phyloP scores from a whole-genome alignment of 148 eudicot genomes.

The Persicaria maculosa region DNA sequence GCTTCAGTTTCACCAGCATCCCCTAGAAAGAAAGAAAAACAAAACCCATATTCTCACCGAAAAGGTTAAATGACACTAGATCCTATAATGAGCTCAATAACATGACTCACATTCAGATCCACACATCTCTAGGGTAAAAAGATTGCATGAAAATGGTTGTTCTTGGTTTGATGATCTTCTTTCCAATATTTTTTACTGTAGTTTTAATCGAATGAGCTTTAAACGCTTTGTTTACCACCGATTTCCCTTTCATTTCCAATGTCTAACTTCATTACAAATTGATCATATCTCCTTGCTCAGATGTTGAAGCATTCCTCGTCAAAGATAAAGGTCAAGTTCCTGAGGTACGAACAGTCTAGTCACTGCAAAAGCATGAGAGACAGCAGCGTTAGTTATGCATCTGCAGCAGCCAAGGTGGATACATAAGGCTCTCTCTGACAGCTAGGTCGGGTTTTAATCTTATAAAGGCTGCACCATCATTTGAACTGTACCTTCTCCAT shows the following conservation, averaged over 20 bases:
- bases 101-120: too few species aligned
- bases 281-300: constrained; percentile 22
- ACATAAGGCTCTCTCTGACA: neutral
- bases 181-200: neutral
- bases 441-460: neutral
- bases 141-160: too few species aligned
- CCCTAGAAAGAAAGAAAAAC: neutral
- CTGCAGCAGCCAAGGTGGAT: constrained; percentile 76
- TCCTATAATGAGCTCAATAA: too few species aligned
- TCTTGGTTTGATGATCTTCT: neutral
- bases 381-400: constrained; percentile 98
- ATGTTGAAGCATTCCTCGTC: constrained; percentile 73
- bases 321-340: constrained; percentile 69
- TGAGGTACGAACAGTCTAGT: constrained; percentile 92
- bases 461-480: neutral
- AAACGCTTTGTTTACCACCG: neutral
- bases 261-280: neutral
- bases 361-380: constrained; percentile 85
- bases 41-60: too few species aligned
- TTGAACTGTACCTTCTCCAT: neutral
- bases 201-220: neutral
- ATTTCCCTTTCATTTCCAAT: neutral
- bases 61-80: too few species aligned
- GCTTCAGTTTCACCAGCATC: too few species aligned
- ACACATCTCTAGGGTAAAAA: too few species aligned